Evolutionary conservation across 192 early-diverging fungal genomes (phyloP), one percentile per base, ranked within the genome.

Genomic region (Linnemannia exigua): DNA sequence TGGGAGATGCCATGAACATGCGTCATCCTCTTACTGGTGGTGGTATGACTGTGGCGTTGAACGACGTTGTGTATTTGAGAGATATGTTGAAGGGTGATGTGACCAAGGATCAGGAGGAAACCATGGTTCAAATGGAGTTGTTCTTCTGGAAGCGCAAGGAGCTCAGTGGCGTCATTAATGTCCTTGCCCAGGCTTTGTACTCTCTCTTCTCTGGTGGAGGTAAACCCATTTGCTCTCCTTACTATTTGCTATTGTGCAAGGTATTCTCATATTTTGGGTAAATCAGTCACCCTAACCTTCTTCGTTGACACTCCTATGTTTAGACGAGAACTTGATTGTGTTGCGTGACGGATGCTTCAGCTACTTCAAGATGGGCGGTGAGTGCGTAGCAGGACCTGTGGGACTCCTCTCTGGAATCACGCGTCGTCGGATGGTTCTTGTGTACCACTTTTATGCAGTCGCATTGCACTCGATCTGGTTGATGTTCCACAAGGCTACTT

Each of bases 1-100:
- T 99, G 28, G 98, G 98, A 66, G 98, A 99, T 90, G 96, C 98
- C 3, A 94, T 96, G 88, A 99, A 99, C 81, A 97, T 99, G 91
- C 92, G 98, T 44, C 97, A 99, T 76, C 97, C 97, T 22, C 89
- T 99, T 71, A 99, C 97, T 0, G 98, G 98, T 61, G 97, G 96
- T 72, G 98, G 98, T 33, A 99, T 99, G 98, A 98, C 98, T 0
- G 95, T 99, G 0, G 98, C 93, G 1, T 91, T 99, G 51, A 97
- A 95, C 91, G 98, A 99, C 87, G 95, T 96, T 6, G 95, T 97
- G 1, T 90, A 93, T 38, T 67, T 98, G 37, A 72, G 89, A 14
- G 90, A 96, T 5, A 80, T 95, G n/a, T 87, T 96, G 61, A 72
- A 79, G 35, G 82, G 74, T 22, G 81, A 88, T 47, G 79, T 88